Evolutionary conservation across 78 protist genomes (phyloP).

Genomic region (Dictyostelium purpureum): DNA sequence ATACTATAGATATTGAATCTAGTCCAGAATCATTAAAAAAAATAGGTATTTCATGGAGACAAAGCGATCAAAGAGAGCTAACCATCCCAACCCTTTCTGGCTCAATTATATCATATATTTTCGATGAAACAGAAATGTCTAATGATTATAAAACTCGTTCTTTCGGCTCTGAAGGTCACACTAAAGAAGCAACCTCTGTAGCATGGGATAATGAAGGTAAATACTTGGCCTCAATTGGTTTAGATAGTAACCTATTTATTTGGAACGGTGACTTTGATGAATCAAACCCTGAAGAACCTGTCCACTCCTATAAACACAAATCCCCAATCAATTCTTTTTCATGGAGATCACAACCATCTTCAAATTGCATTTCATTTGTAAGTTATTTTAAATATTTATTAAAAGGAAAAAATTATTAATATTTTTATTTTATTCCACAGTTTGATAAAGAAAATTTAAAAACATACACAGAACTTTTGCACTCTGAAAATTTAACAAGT

Average conservation of each 20-base stretch:
- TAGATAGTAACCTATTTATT: not conserved
- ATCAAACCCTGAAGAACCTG: not conserved
- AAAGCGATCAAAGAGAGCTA: not conserved
- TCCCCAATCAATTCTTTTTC: not conserved
- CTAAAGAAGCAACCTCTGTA: not conserved
- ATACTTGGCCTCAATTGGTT: slow-evolving; percentile 20
- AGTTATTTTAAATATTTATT: not conserved
- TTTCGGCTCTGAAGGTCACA: slow-evolving; percentile 9
- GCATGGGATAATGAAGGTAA: slow-evolving; percentile 29
- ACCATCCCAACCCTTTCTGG: not conserved
- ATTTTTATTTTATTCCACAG: no score
- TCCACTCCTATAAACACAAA: not conserved
- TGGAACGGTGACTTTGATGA: slow-evolving; percentile 14
- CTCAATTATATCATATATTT: not conserved
- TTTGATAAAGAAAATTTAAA: no score
- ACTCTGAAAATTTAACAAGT: no score
- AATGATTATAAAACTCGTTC: not conserved
- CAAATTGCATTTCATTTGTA: slow-evolving; percentile 50
- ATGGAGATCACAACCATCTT: slow-evolving; percentile 15
- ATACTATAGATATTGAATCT: not conserved
- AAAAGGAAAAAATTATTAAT: no score
- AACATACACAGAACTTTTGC: no score
- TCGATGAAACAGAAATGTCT: not conserved
- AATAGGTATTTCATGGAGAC: slow-evolving; percentile 10
- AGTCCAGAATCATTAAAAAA: not conserved